phyloP scores from a whole-genome alignment of 805 yeast species.

The Candida ovalis region DNA sequence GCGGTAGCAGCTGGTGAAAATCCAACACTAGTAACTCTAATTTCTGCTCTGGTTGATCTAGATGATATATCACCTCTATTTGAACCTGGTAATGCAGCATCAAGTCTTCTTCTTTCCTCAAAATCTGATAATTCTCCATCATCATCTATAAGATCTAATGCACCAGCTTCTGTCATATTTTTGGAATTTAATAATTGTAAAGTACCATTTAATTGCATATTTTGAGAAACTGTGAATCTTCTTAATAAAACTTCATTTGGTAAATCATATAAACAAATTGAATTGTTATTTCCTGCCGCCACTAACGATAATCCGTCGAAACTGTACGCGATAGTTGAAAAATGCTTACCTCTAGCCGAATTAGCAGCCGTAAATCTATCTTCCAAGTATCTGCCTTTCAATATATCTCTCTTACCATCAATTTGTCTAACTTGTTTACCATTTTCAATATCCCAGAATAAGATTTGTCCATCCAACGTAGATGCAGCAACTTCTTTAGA shows the following conservation, averaged over 20 bases:
- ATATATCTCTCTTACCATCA: constrained; percentile 83
- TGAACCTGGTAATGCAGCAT: constrained; percentile 81
- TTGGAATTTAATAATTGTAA: constrained; percentile 71
- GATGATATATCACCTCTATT: constrained; percentile 75
- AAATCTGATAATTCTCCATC: constrained; percentile 83
- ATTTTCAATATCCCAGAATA: constrained; percentile 77
- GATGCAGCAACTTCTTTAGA: constrained; percentile 87
- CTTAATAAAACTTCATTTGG: constrained; percentile 81
- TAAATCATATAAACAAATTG: constrained; percentile 87
- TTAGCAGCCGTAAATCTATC: constrained; percentile 81
- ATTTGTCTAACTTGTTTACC: constrained; percentile 79
- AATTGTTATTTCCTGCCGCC: constrained; percentile 92
- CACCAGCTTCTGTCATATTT: constrained; percentile 84
- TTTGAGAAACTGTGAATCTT: constrained; percentile 79
- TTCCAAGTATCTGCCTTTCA: constrained; percentile 75
- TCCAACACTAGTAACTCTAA: constrained; percentile 71
- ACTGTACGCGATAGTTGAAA: constrained; percentile 77
- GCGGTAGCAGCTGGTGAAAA: constrained; percentile 89
- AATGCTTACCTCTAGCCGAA: constrained; percentile 78
- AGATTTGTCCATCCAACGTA: constrained; percentile 82
- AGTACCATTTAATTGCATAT: constrained; percentile 91
- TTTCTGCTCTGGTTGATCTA: constrained; percentile 72
- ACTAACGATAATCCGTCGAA: constrained; percentile 85
- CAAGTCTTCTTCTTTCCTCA: constrained; percentile 58
- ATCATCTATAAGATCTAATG: constrained; percentile 74